Conservation (phyloP, 805 yeast species). For the Starmerella roubikii region DNA sequence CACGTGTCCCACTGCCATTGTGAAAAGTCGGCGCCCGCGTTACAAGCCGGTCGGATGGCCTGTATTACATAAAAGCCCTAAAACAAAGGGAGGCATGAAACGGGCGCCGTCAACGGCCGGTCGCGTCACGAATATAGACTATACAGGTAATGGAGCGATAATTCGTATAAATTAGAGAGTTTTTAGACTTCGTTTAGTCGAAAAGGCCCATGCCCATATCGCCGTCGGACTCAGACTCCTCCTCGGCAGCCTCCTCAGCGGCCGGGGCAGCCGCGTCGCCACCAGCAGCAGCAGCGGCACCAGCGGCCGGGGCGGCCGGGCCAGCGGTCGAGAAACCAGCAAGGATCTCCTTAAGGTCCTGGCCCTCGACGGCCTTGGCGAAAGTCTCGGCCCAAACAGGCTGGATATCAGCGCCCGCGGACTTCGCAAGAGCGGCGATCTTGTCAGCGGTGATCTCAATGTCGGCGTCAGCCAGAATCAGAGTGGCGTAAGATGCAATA, state of each 20-base stretch:
- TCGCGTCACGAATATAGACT: neutral
- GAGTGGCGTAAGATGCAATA: conserved; percentile 87
- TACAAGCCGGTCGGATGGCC: no score
- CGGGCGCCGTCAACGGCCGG: no score
- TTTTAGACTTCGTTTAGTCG: conserved; percentile 60
- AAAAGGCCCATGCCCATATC: conserved; percentile 98
- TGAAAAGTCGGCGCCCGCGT: no score
- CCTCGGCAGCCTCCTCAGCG: conserved; percentile 56
- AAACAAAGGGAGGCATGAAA: no score
- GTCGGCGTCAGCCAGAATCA: conserved; percentile 86
- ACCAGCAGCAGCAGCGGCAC: conserved; percentile 58
- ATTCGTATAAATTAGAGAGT: conserved; percentile 9
- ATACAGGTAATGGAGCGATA: no score
- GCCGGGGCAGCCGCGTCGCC: conserved; percentile 55
- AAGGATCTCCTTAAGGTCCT: conserved; percentile 66
- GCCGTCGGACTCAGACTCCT: conserved; percentile 43
- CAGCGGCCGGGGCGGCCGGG: conserved; percentile 94
- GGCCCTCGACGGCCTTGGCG: conserved; percentile 78
- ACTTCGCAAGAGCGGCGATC: conserved; percentile 55
- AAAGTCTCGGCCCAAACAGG: conserved; percentile 67
- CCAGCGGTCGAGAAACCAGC: conserved; percentile 55
- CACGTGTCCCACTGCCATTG: no score
- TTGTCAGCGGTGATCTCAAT: conserved; percentile 72
- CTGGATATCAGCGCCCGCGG: conserved; percentile 50
- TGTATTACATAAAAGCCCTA: neutral